These are phyloP conservation scores for Polygonum aviculare DNA, from an alignment of 148 eudicot genomes.

Conservation along the genomic window DNA sequence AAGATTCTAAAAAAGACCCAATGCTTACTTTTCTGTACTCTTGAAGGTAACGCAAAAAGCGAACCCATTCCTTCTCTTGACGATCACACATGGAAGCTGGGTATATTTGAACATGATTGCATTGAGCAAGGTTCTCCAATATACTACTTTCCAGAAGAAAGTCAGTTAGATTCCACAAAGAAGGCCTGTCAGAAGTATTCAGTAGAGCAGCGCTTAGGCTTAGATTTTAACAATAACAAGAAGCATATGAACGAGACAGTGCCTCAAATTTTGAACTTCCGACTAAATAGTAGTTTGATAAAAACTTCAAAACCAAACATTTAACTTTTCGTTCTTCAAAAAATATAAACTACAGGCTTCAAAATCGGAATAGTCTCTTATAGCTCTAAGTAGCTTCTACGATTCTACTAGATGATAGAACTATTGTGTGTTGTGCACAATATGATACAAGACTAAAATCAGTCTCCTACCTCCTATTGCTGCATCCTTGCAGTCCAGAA, in stretches of 20 bases:
- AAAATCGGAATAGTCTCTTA: not conserved
- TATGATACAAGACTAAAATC: not conserved
- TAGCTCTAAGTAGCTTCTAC: not conserved
- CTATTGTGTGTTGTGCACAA: not conserved
- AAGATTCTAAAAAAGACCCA: not conserved
- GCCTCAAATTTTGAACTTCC: not conserved
- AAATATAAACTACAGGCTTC: not conserved
- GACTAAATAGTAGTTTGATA: not conserved
- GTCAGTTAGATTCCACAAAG: not conserved
- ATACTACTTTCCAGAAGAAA: conserved; percentile 16
- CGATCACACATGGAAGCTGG: conserved; percentile 19
- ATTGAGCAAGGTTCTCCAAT: conserved; percentile 11
- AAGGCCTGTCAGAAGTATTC: not conserved
- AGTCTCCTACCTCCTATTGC: not conserved
- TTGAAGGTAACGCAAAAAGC: conserved; percentile 26
- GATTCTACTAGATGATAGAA: not conserved
- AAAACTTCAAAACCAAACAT: not conserved
- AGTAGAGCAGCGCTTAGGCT: not conserved
- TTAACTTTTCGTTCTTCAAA: not conserved
- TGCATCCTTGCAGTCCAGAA: not conserved
- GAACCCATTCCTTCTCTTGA: conserved; percentile 31
- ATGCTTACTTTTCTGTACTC: conserved; percentile 19
- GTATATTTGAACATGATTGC: conserved; percentile 21
- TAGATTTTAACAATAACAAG: not conserved
- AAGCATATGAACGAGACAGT: not conserved